Base-by-base conservation (phyloP, 805 yeast species). In the Saccharomyces eubayanus region DNA sequence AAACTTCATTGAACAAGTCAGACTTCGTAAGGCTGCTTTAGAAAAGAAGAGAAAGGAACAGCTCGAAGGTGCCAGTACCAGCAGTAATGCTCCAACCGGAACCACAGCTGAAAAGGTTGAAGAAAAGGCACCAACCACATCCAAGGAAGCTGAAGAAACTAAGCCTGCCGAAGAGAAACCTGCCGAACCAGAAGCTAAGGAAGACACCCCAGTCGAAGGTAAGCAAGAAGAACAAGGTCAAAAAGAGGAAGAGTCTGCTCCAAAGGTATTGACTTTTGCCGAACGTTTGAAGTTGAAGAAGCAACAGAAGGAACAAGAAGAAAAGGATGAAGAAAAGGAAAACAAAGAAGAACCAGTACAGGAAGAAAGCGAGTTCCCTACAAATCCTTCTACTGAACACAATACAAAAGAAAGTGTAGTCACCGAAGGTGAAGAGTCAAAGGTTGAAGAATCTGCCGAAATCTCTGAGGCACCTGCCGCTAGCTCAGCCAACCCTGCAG, bases 1-100 rank as follows among this genome's bases (percentile, higher is more conserved):
- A 54, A 60, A 59, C n/a, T 67, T 68, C 47, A 55, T 66, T 47
- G 71, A 68, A 56, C 71, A 67, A 54, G 67, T 65, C 27, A 63
- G 64, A 53, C 55, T 61, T 47, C 66, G 71, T 51, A 67, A 68
- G 51, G 61, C 56, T n/a, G 64, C 63, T 48, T 54, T 64, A 49
- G 71, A 67, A 49, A 60, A 58, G 55, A 64, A 60, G 55, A 68
- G 64, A 53, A 52, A 52, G 27, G 57, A 52, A 29, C 55, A 56
- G 31, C 43, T 36, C 20, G 43, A 36, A 36, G 43, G 43, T 6
- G 21, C 47, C 51, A 11, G 51, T 49, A 36, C 53, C 57, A 28
- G 31, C 29, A 46, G 28, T 28, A 28, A 27, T 14, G 10, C n/a
- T 28, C 20, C 48, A 53, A 28, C 21, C 51, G 27, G 51, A 50